Evolutionary conservation across 208 protist genomes (phyloP), one percentile per base, ranked within the genome.

Genomic region (Endotrypanum monterogeii): DNA sequence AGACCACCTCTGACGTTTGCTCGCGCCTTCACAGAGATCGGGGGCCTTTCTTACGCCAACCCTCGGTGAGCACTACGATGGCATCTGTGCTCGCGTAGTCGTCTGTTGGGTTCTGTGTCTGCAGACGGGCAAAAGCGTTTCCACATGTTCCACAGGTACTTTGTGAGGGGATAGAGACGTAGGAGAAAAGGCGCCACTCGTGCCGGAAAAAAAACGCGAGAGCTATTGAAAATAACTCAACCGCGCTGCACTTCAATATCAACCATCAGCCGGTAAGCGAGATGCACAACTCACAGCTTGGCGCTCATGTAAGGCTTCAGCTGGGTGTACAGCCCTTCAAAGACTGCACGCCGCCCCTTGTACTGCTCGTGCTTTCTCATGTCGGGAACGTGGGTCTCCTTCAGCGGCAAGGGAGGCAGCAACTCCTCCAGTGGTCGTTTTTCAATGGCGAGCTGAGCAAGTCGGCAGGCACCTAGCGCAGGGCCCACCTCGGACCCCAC

Each of bases 401-500:
- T 89, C 66, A 93, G 70, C 41, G 74, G 76, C 20, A 91, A 75
- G 8, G 74, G 81, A 14, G 80, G 80, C 50, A 95, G 69, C 61
- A 93, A 67, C 68, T 88, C 81, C 72, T 81, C 77, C n/a, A 93
- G 57, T 5, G 84, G 77, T 2, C 79, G 75, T 60, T 83, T 82
- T 63, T 95, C 86, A 18, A 91, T 73, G 28, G 86, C 85, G 25
- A 93, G 81, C 79, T 92, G 90, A 9, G 90, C 88, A 28, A 95
- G 80, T 41, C 88, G 82, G 69, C 86, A 89, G 37, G 86, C 86
- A 25, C 88, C 88, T 4, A 93, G 83, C 3, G 88, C 83, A 8
- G 88, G 84, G 57, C 86, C 90, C 20, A 92, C 83, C 69, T 93
- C 87, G 1, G 86, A 76, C n/a, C 90, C 88, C 25, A 66, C 76